Conservation (phyloP, 495 filamentous ascomycete species). For the Neurospora terricola region DNA sequence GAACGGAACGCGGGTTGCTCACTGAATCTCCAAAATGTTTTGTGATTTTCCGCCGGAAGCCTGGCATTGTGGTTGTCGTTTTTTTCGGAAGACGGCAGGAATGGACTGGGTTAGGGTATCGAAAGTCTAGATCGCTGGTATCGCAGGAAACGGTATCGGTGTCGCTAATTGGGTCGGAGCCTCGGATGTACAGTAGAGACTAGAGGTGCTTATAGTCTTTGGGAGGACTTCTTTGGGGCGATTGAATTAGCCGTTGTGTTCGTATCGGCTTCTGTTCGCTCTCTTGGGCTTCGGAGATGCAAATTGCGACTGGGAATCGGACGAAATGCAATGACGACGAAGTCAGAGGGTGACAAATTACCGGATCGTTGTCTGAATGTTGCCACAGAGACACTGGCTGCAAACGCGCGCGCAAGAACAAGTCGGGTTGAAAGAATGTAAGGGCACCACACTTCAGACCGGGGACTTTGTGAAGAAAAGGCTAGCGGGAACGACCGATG, state of each 20-base stretch:
- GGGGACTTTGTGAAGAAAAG: neutral
- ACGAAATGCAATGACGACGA: neutral
- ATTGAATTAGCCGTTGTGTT: neutral
- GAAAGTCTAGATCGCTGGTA: neutral
- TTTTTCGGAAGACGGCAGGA: neutral
- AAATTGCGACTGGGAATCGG: neutral
- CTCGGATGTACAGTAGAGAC: neutral
- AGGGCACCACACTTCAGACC: neutral
- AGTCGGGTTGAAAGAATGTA: neutral
- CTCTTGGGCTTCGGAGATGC: neutral
- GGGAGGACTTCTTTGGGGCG: neutral
- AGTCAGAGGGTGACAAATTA: neutral
- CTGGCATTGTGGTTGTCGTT: slow-evolving; percentile 12
- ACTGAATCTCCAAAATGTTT: slow-evolving; percentile 27
- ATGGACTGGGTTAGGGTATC: neutral
- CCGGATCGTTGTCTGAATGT: neutral
- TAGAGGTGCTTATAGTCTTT: neutral
- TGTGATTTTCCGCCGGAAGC: slow-evolving; percentile 24
- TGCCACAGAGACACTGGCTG: neutral
- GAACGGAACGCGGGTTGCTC: slow-evolving; percentile 6
- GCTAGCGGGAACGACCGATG: neutral
- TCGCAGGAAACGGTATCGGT: neutral
- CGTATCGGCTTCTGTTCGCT: neutral
- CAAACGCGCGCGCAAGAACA: neutral
- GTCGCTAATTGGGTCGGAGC: neutral